phyloP scores from a whole-genome alignment of 78 protist genomes.

The Andalucia godoyi region DNA sequence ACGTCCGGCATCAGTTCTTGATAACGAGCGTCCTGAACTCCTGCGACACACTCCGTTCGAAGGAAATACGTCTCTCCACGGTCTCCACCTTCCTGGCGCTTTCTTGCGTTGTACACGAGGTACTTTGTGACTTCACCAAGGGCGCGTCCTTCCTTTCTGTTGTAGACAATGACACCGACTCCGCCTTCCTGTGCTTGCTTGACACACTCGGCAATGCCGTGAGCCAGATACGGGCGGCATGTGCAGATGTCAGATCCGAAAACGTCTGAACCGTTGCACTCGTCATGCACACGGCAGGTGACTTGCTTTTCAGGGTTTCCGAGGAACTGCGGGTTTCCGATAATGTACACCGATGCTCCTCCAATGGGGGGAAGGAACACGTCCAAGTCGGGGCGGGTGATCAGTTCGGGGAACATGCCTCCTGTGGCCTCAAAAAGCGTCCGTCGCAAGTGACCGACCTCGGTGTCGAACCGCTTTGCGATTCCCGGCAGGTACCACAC shows the following conservation, averaged over 20 bases:
- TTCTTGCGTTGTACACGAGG: conserved; percentile 37
- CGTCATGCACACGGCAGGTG: conserved; percentile 31
- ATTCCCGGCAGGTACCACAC: conserved; percentile 28
- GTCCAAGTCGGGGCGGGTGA: conserved; percentile 15
- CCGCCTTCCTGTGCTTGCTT: conserved; percentile 16
- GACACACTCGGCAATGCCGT: conserved; percentile 28
- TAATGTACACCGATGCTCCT: conserved; percentile 2
- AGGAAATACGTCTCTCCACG: conserved; percentile 15
- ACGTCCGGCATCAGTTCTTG: conserved; percentile 30
- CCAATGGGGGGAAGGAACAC: conserved; percentile 22
- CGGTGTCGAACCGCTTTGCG: conserved; percentile 1
- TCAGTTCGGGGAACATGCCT: conserved; percentile 23
- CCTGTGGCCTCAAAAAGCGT: conserved; percentile 7
- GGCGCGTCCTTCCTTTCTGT: conserved; percentile 29
- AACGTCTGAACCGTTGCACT: conserved; percentile 44
- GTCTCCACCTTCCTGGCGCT: conserved; percentile 12
- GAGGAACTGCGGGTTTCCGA: conserved; percentile 11
- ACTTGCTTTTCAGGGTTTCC: background rate
- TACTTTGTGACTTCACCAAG: conserved; percentile 42
- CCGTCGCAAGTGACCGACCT: conserved; percentile 1
- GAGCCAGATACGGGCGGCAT: conserved; percentile 25
- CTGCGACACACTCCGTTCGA: conserved; percentile 22
- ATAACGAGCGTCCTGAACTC: conserved; percentile 22
- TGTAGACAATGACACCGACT: conserved; percentile 33
- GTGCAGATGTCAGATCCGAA: conserved; percentile 43